Conservation (phyloP, 2,329 filamentous ascomycete genomes). For the Cadophora malorum region DNA sequence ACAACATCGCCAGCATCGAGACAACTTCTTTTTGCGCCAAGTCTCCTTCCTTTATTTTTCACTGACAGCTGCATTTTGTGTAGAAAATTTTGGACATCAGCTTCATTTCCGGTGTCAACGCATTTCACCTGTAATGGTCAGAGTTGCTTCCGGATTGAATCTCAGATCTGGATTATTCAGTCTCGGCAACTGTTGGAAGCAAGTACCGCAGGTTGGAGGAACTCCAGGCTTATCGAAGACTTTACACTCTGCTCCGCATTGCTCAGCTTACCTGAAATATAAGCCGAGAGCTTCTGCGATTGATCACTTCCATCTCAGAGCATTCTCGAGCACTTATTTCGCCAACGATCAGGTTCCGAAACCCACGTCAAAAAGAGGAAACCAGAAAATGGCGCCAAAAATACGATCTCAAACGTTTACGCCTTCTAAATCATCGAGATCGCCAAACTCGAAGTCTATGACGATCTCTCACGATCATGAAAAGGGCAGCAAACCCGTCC, state of each 20-base stretch:
- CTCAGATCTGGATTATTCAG: not conserved
- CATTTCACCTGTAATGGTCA: slow-evolving; percentile 19
- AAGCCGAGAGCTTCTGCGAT: not conserved
- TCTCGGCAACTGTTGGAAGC: not conserved
- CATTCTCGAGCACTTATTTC: not conserved
- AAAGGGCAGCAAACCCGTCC: slow-evolving; percentile 22
- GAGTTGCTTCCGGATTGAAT: not conserved
- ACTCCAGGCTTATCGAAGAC: too few relatives aligned
- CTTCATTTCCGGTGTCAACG: too few relatives aligned
- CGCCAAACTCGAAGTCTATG: not conserved
- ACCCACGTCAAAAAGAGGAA: too few relatives aligned
- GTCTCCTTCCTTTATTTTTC: not conserved
- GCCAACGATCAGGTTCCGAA: too few relatives aligned
- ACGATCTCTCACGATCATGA: not conserved
- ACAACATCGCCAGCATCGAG: not conserved
- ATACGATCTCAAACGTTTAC: slow-evolving; percentile 20
- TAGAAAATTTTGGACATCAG: too few relatives aligned
- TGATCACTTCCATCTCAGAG: not conserved
- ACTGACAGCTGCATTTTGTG: too few relatives aligned
- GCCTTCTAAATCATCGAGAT: not conserved
- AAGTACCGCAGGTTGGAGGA: not conserved
- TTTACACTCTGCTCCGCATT: not conserved
- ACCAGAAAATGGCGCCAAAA: slow-evolving; percentile 16
- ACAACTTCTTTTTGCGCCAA: too few relatives aligned
- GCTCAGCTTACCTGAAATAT: not conserved